These are phyloP conservation scores for Gastrodia elata DNA, from an alignment of 106 monocot genomes.

Conservation along the genomic window DNA sequence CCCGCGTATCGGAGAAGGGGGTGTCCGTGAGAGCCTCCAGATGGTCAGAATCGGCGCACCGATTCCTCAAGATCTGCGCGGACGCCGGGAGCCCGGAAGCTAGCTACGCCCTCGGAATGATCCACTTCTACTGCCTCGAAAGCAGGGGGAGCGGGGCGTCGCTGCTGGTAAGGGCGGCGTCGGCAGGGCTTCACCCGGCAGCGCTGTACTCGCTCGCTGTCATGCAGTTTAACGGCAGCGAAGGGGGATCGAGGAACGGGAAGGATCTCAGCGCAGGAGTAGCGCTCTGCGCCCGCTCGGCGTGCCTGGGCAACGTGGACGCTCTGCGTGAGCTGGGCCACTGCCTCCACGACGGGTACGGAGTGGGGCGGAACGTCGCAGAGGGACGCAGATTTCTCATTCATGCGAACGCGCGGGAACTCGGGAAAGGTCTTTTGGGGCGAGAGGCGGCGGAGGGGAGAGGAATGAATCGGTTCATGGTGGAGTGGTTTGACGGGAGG, in stretches of 20 bases:
- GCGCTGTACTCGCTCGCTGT: constrained; percentile 37
- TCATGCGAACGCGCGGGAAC: constrained; percentile 2
- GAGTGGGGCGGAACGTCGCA: constrained; percentile 8
- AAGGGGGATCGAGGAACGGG: constrained; percentile 18
- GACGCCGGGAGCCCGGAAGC: constrained; percentile 46
- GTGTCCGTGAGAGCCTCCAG: constrained; percentile 17
- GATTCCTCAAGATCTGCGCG: constrained; percentile 35
- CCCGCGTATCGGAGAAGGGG: constrained; percentile 19
- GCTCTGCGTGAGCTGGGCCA: constrained; percentile 40
- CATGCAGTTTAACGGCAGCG: constrained; percentile 42
- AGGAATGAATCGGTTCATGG: constrained; percentile 19
- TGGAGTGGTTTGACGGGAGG: constrained; percentile 4
- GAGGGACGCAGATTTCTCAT: not conserved
- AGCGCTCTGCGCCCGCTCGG: constrained; percentile 28
- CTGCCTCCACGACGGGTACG: constrained; percentile 46
- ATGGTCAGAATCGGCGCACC: constrained; percentile 35
- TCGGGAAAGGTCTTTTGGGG: not conserved
- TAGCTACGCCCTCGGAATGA: constrained; percentile 21
- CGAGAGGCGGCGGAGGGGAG: constrained; percentile 7
- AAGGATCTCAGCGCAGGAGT: constrained; percentile 28
- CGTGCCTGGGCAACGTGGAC: constrained; percentile 30
- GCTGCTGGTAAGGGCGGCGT: constrained; percentile 39
- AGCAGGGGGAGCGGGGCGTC: constrained; percentile 22
- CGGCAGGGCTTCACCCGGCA: constrained; percentile 28
- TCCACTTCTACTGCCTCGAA: constrained; percentile 39